Evolutionary conservation across 2,329 filamentous ascomycete genomes (phyloP).

Genomic region (Xylaria sp.): DNA sequence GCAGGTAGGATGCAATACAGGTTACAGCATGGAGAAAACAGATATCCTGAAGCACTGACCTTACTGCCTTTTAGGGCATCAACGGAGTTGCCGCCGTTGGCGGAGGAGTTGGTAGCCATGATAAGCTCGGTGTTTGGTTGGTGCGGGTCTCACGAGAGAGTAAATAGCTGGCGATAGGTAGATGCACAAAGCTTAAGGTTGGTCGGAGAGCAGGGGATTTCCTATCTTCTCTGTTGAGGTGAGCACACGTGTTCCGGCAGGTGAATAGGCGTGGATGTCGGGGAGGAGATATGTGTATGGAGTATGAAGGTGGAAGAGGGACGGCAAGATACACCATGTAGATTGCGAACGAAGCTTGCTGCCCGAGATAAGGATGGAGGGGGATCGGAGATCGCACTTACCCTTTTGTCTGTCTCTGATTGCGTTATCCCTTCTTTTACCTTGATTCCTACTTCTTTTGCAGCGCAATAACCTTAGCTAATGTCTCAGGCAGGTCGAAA

Average conservation of each 20-base stretch:
- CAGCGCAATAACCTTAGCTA: neutral
- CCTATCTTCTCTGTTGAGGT: conserved; percentile 33
- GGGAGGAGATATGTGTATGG: neutral
- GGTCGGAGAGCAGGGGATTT: conserved; percentile 37
- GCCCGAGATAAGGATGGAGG: conserved; percentile 18
- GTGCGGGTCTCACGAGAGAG: conserved; percentile 32
- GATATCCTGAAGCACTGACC: conserved; percentile 53
- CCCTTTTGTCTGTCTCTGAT: neutral
- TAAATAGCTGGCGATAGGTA: conserved; percentile 22
- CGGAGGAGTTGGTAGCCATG: conserved; percentile 56
- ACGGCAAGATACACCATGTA: conserved; percentile 3
- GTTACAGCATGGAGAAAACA: neutral
- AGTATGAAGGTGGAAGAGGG: neutral
- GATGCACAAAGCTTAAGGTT: conserved; percentile 6
- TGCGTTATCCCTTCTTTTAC: neutral
- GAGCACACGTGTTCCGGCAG: conserved; percentile 31
- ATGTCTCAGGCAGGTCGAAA: neutral
- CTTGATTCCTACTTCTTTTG: neutral
- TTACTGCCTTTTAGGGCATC: conserved; percentile 64
- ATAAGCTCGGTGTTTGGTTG: conserved; percentile 36
- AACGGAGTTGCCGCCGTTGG: conserved; percentile 62
- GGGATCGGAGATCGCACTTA: neutral
- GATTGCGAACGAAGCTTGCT: conserved; percentile 26
- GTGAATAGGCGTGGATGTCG: neutral
- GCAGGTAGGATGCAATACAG: neutral